These are phyloP conservation scores for Serendipita sp. DNA, from an alignment of 768 basidiomycete species.

Conservation along the genomic window DNA sequence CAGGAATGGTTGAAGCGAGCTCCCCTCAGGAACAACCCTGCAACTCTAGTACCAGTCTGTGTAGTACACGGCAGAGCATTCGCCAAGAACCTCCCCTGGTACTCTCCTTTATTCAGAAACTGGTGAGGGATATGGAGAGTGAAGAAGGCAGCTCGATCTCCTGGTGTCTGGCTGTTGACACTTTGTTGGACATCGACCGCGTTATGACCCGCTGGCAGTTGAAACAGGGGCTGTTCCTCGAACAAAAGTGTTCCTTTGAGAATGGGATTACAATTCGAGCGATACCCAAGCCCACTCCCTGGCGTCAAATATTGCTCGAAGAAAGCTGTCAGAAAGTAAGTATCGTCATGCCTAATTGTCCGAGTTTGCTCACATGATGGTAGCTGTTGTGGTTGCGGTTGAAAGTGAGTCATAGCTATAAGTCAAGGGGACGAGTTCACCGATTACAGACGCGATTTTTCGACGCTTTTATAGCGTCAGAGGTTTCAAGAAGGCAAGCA, in stretches of 20 bases:
- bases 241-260: not conserved
- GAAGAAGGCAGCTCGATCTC: not conserved
- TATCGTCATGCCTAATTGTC: no score
- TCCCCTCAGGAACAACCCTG: conserved; percentile 17
- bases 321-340: no score
- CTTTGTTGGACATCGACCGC: not conserved
- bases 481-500: no score
- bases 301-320: not conserved
- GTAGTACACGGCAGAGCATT: conserved; percentile 16
- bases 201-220: not conserved
- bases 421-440: no score
- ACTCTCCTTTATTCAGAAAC: not conserved
- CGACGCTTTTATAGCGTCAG: no score
- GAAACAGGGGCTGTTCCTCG: not conserved
- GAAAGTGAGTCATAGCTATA: no score
- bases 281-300: not conserved
- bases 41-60: not conserved
- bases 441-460: no score
- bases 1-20: conserved; percentile 20
- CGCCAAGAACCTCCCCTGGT: conserved; percentile 3
- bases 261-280: not conserved
- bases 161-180: not conserved
- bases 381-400: no score
- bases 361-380: no score
- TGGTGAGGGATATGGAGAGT: not conserved